phyloP scores from a whole-genome alignment of 306 rosid genomes.

The Rosa rugosa region DNA sequence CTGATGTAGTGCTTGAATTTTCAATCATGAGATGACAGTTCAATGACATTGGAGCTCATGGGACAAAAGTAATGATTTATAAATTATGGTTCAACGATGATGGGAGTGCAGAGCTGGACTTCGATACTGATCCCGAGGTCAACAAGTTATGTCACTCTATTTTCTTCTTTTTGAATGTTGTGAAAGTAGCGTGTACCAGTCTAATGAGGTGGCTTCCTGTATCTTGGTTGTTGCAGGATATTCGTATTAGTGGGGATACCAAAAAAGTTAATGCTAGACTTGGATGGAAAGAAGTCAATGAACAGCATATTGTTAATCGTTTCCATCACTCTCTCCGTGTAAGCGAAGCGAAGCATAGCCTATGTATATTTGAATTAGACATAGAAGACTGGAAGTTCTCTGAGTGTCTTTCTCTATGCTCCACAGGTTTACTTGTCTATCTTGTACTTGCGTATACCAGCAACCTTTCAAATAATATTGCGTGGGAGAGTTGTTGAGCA shows the following conservation, averaged over 20 bases:
- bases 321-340: constrained; percentile 76
- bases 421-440: constrained; percentile 82
- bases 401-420: constrained; percentile 29
- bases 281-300: constrained; percentile 45
- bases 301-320: constrained; percentile 72
- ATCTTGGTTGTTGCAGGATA: constrained; percentile 61
- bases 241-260: constrained; percentile 62
- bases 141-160: constrained; percentile 14
- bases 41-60: constrained; percentile 75
- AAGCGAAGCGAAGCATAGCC: constrained; percentile 48
- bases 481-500: constrained; percentile 73
- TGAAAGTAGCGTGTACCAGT: constrained; percentile 10
- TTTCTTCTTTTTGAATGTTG: not conserved
- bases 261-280: constrained; percentile 29
- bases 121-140: constrained; percentile 69
- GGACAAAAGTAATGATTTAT: constrained; percentile 84
- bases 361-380: constrained; percentile 14
- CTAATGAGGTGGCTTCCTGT: constrained; percentile 21
- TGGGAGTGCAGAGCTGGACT: constrained; percentile 68
- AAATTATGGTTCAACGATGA: constrained; percentile 83
- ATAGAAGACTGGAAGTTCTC: constrained; percentile 8
- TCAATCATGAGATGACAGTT: constrained; percentile 49
- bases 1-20: not conserved
- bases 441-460: constrained; percentile 76
- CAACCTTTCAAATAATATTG: constrained; percentile 58